Conservation (phyloP, 2,329 filamentous ascomycete genomes). For the Amauroascus verrucosus region DNA sequence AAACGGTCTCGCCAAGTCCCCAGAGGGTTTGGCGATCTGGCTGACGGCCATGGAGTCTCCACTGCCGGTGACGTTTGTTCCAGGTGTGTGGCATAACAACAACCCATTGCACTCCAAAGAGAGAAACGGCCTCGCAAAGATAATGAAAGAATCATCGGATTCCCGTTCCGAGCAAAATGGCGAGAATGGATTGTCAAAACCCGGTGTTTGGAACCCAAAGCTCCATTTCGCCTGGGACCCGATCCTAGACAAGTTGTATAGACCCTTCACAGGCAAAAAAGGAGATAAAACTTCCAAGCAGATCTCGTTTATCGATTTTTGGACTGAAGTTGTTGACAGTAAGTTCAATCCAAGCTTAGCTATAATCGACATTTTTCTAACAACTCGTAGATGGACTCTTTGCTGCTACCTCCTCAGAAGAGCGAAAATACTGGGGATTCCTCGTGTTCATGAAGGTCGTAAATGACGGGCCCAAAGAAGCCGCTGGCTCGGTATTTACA, state of each 20-base stretch:
- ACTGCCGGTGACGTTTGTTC: constrained; percentile 53
- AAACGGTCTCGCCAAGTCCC: constrained; percentile 62
- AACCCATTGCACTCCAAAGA: constrained; percentile 64
- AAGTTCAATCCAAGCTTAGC: constrained; percentile 29
- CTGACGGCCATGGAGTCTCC: constrained; percentile 57
- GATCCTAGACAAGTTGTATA: constrained; percentile 47
- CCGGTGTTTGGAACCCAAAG: constrained; percentile 67
- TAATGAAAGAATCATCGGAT: constrained; percentile 58
- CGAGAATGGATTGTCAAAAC: constrained; percentile 29
- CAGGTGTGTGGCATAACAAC: constrained; percentile 60
- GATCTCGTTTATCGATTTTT: constrained; percentile 60
- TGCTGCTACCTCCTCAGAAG: constrained; percentile 66
- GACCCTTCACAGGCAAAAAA: constrained; percentile 21
- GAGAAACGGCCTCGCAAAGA: constrained; percentile 57
- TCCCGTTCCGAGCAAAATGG: constrained; percentile 24
- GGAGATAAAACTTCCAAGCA: constrained; percentile 26
- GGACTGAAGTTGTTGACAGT: constrained; percentile 80
- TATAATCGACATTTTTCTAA: constrained; percentile 17
- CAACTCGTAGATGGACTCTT: constrained; percentile 62
- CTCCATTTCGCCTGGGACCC: constrained; percentile 82
- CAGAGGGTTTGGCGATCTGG: constrained; percentile 86
- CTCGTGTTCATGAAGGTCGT: constrained; percentile 73
- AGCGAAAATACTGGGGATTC: constrained; percentile 87
- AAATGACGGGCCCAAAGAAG: constrained; percentile 38
- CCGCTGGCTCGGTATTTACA: constrained; percentile 59